Evolutionary conservation across 768 basidiomycete species (phyloP), one percentile per base, ranked within the genome.

Genomic region (Boletus sp.): DNA sequence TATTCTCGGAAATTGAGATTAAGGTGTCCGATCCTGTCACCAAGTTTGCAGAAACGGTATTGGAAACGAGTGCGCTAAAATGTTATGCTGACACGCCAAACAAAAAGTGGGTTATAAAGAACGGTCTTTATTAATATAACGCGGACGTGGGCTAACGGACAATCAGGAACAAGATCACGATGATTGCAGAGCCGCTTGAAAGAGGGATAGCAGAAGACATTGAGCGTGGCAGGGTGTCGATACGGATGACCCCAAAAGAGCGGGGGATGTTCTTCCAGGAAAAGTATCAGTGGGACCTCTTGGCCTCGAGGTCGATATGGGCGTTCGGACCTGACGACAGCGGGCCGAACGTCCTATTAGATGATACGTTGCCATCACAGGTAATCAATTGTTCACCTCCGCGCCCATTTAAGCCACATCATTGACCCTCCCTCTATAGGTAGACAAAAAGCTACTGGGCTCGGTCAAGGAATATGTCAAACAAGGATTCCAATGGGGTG

Each of bases 401-500:
- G 24, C 20, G 35, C 8, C 44, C 28, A 32, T 39, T 36, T 18
- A 7, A 29, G 17, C 24, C 29, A 28, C 35, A 32, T 35, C 14
- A 48, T 37, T 57, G 50, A 58, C 48, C 35, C 29, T 42, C 18
- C 39, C 39, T 40, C 41, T 58, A 17, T 63, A 93, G 88, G 84
- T 97, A 42, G 96, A 99, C 76, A 97, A 97, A 75, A 98, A 95
- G 71, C 66, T 94, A 51, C 76, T 99, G 50, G 84, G 82, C 36
- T 87, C 89, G 7, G 92, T 98, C 54, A 95, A 86, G 75, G 96
- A 98, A 62, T 89, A 94, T 60, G 88, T 99, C 67, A 98, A 94
- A 76, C 97, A 99, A 75, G 97, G 97, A 36, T 99, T 99, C 86
- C 97, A 97, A 69, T 98, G 97, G 97, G 97, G 94, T 49, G 88